These are phyloP conservation scores for Nicotiana tabacum DNA, from an alignment of 257 asterid genomes.

Conservation along the genomic window DNA sequence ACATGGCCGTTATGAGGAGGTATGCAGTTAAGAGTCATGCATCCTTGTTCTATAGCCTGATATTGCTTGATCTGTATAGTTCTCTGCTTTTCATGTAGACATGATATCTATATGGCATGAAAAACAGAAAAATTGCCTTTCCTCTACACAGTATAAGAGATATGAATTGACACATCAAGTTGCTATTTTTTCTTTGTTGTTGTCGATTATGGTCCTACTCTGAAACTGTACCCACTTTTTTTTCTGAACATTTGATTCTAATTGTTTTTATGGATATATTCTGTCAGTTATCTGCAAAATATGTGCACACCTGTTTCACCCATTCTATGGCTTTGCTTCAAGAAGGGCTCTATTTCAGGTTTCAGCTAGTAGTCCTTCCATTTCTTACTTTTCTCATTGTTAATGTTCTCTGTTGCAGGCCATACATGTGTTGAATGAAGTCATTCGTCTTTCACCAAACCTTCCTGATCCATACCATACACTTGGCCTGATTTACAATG, in stretches of 20 bases:
- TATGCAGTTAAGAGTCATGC: slow-evolving; percentile 17
- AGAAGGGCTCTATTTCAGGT: not conserved
- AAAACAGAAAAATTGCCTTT: not conserved
- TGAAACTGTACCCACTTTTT: not conserved
- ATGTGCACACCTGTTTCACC: not conserved
- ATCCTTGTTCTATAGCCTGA: not conserved
- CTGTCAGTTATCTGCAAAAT: not conserved
- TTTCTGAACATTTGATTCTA: not conserved
- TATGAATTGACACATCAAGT: not conserved
- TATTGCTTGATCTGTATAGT: not conserved
- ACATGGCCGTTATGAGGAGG: slow-evolving; percentile 65
- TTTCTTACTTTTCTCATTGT: slow-evolving; percentile 14
- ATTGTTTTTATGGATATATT: not conserved
- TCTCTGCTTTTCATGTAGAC: not conserved
- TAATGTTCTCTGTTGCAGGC: slow-evolving; percentile 49
- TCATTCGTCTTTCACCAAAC: slow-evolving; percentile 76
- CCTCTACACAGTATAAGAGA: not conserved
- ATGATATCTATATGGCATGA: not conserved
- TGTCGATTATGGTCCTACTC: not conserved
- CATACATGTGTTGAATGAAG: slow-evolving; percentile 50
- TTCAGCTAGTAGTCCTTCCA: slow-evolving; percentile 10
- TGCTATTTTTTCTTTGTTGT: not conserved
- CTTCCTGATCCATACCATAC: slow-evolving; percentile 69
- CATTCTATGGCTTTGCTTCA: not conserved
- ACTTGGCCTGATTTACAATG: slow-evolving; percentile 64